These are phyloP conservation scores for Viola pubescens DNA, from an alignment of 441 rosid genomes.

Conservation along the genomic window DNA sequence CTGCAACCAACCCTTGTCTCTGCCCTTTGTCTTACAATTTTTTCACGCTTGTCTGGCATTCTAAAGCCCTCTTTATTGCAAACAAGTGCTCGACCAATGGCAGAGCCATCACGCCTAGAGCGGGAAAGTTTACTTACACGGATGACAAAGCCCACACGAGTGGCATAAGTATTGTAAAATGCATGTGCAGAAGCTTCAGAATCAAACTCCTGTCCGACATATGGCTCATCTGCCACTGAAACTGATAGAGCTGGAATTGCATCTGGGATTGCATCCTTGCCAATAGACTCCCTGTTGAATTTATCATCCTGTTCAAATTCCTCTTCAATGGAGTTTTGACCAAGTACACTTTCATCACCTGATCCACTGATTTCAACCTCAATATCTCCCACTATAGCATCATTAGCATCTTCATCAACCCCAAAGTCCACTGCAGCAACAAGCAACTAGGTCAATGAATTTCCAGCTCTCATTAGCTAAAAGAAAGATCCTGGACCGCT, in stretches of 20 bases:
- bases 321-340: slow-evolving; percentile 44
- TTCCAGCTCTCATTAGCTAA: not conserved
- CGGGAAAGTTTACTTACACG: slow-evolving; percentile 95
- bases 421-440: slow-evolving; percentile 71
- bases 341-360: slow-evolving; percentile 47
- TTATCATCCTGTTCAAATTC: slow-evolving; percentile 40
- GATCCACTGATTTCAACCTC: slow-evolving; percentile 35
- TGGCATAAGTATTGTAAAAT: slow-evolving; percentile 83
- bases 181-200: slow-evolving; percentile 92
- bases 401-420: slow-evolving; percentile 48
- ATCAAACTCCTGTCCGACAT: slow-evolving; percentile 81
- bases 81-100: slow-evolving; percentile 90
- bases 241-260: slow-evolving; percentile 25
- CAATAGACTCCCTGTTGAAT: slow-evolving; percentile 36
- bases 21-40: slow-evolving; percentile 84
- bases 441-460: slow-evolving; percentile 10
- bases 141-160: slow-evolving; percentile 71
- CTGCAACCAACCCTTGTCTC: slow-evolving; percentile 98
- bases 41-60: slow-evolving; percentile 88
- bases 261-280: slow-evolving; percentile 25
- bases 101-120: slow-evolving; percentile 91
- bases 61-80: slow-evolving; percentile 96
- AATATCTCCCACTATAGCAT: slow-evolving; percentile 31
- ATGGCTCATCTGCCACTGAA: slow-evolving; percentile 59
- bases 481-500: too few relatives aligned